A percentile compares a stretch with the other conserved stretches of the same genome.
These are phyloP conservation scores for Scutellaria baicalensis DNA, from an alignment of 257 asterid species.

Conservation along the genomic window DNA sequence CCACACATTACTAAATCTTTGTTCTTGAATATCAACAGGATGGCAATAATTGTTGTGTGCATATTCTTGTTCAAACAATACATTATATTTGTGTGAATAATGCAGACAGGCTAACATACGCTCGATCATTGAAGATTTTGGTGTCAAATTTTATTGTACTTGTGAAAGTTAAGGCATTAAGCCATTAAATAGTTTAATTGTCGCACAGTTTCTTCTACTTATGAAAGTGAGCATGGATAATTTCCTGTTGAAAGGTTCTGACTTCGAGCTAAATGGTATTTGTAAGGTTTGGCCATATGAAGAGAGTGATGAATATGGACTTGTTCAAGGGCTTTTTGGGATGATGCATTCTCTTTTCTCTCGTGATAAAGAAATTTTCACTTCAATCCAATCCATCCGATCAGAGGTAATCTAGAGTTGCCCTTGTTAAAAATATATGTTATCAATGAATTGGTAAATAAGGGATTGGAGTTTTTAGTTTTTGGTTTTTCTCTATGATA, in stretches of 20 bases:
- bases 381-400: conserved; percentile 33
- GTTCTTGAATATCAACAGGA: conserved; percentile 4
- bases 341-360: conserved; percentile 73
- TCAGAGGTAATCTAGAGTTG: conserved; percentile 53
- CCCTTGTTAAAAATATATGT: background rate
- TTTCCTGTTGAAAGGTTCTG: conserved; percentile 12
- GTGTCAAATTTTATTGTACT: background rate
- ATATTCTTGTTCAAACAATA: conserved; percentile 1
- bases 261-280: conserved; percentile 18
- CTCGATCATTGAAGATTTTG: background rate
- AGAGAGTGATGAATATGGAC: conserved; percentile 79
- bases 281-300: conserved; percentile 95
- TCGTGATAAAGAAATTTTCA: conserved; percentile 50
- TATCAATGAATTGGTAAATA: background rate
- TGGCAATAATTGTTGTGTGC: background rate
- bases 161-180: background rate
- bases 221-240: background rate
- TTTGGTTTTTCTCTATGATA: background rate
- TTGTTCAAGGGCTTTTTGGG: conserved; percentile 79
- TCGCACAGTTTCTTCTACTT: background rate
- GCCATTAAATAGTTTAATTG: background rate
- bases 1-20: background rate
- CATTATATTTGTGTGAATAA: background rate
- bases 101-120: conserved; percentile 3
- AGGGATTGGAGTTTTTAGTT: background rate